These are phyloP conservation scores for Cutaneotrichosporon dermatis DNA, from an alignment of 1,284 basidiomycete species.

Conservation along the genomic window DNA sequence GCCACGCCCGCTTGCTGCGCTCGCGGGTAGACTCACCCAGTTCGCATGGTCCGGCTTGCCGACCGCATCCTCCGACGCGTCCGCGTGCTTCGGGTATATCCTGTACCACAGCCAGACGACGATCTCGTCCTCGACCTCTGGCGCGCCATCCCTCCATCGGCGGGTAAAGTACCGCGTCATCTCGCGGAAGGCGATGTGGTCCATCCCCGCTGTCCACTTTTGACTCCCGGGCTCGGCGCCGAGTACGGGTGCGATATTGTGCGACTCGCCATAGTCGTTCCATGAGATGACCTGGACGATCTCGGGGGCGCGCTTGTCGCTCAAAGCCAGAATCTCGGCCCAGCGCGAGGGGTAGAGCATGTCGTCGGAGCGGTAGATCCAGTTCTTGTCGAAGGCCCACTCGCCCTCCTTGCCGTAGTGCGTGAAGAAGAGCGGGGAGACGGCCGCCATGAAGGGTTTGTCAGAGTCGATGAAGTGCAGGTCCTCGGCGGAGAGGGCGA, in stretches of 20 bases:
- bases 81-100: constrained; percentile 26
- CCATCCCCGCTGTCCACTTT: constrained; percentile 43
- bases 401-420: constrained; percentile 47
- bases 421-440: constrained; percentile 62
- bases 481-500: constrained; percentile 30
- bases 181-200: constrained; percentile 43
- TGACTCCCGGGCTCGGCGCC: constrained; percentile 46
- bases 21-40: constrained; percentile 30
- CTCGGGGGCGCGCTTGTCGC: constrained; percentile 26
- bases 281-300: constrained; percentile 48
- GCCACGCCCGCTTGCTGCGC: not conserved
- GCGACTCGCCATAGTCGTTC: constrained; percentile 50
- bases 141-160: constrained; percentile 29
- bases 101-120: constrained; percentile 43
- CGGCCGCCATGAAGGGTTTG: constrained; percentile 59
- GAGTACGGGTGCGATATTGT: constrained; percentile 42
- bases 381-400: constrained; percentile 50
- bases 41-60: constrained; percentile 38
- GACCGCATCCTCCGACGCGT: constrained; percentile 25
- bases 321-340: constrained; percentile 32
- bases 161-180: constrained; percentile 38
- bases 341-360: constrained; percentile 44
- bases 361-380: constrained; percentile 49
- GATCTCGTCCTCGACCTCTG: constrained; percentile 15
- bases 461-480: constrained; percentile 33